Conservation (phyloP, 2,329 filamentous ascomycete genomes). For the Passalora sequoiae region DNA sequence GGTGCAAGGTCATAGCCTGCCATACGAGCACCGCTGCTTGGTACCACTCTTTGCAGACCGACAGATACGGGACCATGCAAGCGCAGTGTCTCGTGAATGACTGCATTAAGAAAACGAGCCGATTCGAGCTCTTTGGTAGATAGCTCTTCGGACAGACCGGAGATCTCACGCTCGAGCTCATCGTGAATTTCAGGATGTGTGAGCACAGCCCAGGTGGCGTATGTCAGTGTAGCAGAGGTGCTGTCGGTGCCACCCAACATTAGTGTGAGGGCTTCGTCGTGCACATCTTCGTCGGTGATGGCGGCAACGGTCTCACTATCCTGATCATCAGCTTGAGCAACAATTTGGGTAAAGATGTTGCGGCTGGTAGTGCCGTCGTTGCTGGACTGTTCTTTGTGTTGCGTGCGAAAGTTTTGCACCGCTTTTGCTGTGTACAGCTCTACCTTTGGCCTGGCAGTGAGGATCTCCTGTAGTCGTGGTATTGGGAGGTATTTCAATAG, state of each 20-base stretch:
- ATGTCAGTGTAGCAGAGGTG: conserved; percentile 29
- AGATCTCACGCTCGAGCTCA: conserved; percentile 23
- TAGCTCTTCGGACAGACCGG: conserved; percentile 16
- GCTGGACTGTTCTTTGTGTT: conserved; percentile 6
- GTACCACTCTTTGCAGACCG: conserved; percentile 35
- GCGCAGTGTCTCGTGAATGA: conserved; percentile 39
- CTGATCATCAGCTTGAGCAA: conserved; percentile 16
- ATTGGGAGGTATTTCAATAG: conserved; percentile 15
- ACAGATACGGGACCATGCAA: conserved; percentile 35
- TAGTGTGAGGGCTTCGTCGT: conserved; percentile 23
- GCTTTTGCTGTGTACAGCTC: conserved; percentile 17
- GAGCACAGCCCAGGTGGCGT: conserved; percentile 27
- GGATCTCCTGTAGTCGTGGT: conserved; percentile 14
- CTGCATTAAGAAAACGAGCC: conserved; percentile 34
- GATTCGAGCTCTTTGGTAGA: conserved; percentile 29
- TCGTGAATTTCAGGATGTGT: conserved; percentile 21
- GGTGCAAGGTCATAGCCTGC: conserved; percentile 17
- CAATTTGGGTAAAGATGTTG: conserved; percentile 20
- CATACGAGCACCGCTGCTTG: conserved; percentile 29
- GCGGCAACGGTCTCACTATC: conserved; percentile 12
- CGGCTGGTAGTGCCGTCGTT: conserved; percentile 4
- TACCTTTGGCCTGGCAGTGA: conserved; percentile 16
- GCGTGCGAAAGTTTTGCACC: conserved; percentile 17
- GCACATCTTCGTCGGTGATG: conserved; percentile 24
- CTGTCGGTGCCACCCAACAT: conserved; percentile 29